Evolutionary conservation across 257 asterid genomes (phyloP).

Genomic region (Ocimum tenuiflorum): DNA sequence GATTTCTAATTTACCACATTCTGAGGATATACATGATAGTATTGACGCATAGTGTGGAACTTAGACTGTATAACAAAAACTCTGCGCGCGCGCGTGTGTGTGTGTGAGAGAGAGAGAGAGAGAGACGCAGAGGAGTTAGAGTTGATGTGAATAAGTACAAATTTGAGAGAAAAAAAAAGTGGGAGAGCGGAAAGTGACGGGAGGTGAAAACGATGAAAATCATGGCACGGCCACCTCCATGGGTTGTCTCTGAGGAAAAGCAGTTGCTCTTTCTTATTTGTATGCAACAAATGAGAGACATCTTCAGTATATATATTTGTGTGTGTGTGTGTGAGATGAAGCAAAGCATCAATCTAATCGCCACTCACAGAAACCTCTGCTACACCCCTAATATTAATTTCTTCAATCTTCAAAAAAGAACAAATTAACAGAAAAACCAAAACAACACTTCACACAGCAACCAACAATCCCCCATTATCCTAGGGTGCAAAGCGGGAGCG

Average conservation of each 20-base stretch:
- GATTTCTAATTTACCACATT: slow-evolving; percentile 5
- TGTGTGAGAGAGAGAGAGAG: not conserved
- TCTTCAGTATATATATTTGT: not conserved
- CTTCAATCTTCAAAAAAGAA: not conserved
- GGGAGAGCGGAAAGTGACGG: slow-evolving; percentile 7
- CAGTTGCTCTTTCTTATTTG: not conserved
- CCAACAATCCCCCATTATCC: slow-evolving; percentile 6
- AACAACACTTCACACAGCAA: not conserved
- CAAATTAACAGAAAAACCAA: not conserved
- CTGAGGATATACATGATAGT: not conserved
- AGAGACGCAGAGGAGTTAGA: too few relatives aligned
- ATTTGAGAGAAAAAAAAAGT: not conserved
- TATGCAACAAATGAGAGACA: slow-evolving; percentile 1
- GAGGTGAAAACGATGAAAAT: slow-evolving; percentile 13
- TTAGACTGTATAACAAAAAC: slow-evolving; percentile 16
- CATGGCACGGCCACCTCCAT: slow-evolving; percentile 1
- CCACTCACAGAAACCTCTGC: not conserved
- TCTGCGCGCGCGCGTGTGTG: not conserved
- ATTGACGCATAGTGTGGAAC: not conserved
- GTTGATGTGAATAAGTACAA: too few relatives aligned
- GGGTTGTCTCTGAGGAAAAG: slow-evolving; percentile 9
- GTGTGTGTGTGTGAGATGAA: not conserved
- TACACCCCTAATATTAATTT: not conserved
- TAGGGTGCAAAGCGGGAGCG: not conserved
- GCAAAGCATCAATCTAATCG: slow-evolving; percentile 1